Conservation (phyloP, 768 basidiomycete species). For the Lactarius trivialis region DNA sequence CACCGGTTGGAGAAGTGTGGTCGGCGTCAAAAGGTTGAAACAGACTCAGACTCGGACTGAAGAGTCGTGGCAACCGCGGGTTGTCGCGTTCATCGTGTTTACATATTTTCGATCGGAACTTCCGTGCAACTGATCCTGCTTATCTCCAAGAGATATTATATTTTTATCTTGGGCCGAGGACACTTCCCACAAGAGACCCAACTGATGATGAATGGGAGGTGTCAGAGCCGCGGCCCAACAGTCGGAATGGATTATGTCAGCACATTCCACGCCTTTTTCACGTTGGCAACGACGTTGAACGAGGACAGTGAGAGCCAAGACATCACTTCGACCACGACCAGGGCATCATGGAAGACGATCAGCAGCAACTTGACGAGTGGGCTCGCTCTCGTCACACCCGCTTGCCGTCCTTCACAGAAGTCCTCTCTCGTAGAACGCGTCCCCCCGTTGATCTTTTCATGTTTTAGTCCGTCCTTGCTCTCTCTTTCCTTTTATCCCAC, state of each 20-base stretch:
- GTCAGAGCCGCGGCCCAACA: neutral
- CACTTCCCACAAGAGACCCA: neutral
- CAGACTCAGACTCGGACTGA: neutral
- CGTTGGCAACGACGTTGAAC: slow-evolving; percentile 4
- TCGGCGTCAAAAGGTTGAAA: neutral
- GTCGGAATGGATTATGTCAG: slow-evolving; percentile 16
- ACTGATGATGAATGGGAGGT: neutral
- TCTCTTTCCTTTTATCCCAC: slow-evolving; percentile 14
- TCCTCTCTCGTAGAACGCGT: slow-evolving; percentile 81
- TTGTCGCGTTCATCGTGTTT: slow-evolving; percentile 3
- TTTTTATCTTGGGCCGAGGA: neutral
- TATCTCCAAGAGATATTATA: neutral
- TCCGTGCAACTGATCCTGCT: neutral
- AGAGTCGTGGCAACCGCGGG: neutral
- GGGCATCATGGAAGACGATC: slow-evolving; percentile 31
- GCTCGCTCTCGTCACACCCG: slow-evolving; percentile 62
- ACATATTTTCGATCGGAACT: slow-evolving; percentile 10
- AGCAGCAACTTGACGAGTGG: slow-evolving; percentile 62
- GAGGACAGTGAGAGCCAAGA: neutral
- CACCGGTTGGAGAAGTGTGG: neutral
- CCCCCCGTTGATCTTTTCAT: slow-evolving; percentile 98
- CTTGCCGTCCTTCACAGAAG: slow-evolving; percentile 85
- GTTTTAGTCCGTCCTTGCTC: slow-evolving; percentile 75
- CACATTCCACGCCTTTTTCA: slow-evolving; percentile 3
- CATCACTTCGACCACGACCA: slow-evolving; percentile 1